A percentile compares a stretch with the other conserved stretches of the same genome.
Evolutionary conservation across 1,139 yeast genomes (phyloP).

Genomic region (Geotrichum histeridarum): DNA sequence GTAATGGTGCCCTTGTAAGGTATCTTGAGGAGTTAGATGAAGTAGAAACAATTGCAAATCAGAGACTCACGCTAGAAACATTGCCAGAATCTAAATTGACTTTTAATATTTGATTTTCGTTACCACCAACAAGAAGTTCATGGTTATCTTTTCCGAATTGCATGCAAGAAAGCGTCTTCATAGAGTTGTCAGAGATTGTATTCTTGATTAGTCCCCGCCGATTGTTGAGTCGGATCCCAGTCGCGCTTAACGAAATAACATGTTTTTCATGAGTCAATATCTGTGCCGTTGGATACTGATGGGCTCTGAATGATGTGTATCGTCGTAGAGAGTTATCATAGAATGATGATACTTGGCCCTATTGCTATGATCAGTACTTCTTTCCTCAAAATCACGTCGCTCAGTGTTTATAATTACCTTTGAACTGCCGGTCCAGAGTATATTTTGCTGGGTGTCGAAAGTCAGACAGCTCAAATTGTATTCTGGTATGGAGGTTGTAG

Average conservation of each 20-base stretch:
- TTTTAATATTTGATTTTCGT: conserved; percentile 46
- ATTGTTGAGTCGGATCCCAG: conserved; percentile 34
- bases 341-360: conserved; percentile 47
- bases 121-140: conserved; percentile 47
- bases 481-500: conserved; percentile 3
- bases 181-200: conserved; percentile 30
- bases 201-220: conserved; percentile 37
- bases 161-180: conserved; percentile 33
- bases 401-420: conserved; percentile 32
- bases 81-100: conserved; percentile 59
- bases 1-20: conserved; percentile 36
- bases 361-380: neutral
- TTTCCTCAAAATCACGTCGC: conserved; percentile 21
- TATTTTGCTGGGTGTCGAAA: conserved; percentile 68
- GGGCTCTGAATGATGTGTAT: conserved; percentile 42
- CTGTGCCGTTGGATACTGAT: conserved; percentile 32
- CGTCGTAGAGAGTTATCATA: conserved; percentile 41
- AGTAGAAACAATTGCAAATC: neutral
- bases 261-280: conserved; percentile 36
- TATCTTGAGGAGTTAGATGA: conserved; percentile 17
- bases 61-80: conserved; percentile 23
- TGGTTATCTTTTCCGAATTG: conserved; percentile 36
- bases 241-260: conserved; percentile 33
- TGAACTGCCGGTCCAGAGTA: conserved; percentile 83
- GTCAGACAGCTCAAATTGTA: conserved; percentile 37